Evolutionary conservation across 2,329 filamentous ascomycete genomes (phyloP), one percentile per base, ranked within the genome.

Genomic region (Colletotrichum theobromicola): DNA sequence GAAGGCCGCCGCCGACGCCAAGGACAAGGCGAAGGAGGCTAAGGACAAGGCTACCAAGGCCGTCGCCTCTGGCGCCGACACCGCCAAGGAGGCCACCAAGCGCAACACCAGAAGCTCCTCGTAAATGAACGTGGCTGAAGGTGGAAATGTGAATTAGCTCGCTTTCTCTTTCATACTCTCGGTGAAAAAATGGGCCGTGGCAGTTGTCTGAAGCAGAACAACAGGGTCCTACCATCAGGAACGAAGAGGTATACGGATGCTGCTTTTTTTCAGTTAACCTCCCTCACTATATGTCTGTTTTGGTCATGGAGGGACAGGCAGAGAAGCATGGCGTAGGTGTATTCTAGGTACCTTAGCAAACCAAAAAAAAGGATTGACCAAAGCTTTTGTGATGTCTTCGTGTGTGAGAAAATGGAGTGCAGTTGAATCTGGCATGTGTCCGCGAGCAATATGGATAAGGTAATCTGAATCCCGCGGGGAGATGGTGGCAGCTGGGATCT

Each of bases 1-100:
- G 92, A 92, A 94, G 85, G 89, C 91, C 67, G 94, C 92, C 18
- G 83, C 82, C 32, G 88, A 91, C 76, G 88, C 84, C 73, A 91
- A 95, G 90, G 91, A 90, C 79, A 93, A 96, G 89, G 92, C 91
- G 66, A 92, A 92, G 80, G 93, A 94, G 60, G 93, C 93, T 79
- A 95, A 94, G 86, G 93, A 91, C 78, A 95, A 97, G 92, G 89
- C 86, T 73, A 85, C 88, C 24, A 88, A 91, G 83, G 89, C 90
- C 67, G 87, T 88, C 21, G 81, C 91, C 53, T 88, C 90, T 64
- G 91, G 91, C 69, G 91, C 92, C 69, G 94, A 95, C 76, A 91
- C 94, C 72, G 92, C 93, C 78, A 96, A 97, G 89, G 94, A 96
- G 89, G 88, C 85, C 34, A 91, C 84, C 81, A 92, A 92, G 88